phyloP scores from a whole-genome alignment of 225 moss, liverwort and hornwort species.

The Pleurozium schreberi region DNA sequence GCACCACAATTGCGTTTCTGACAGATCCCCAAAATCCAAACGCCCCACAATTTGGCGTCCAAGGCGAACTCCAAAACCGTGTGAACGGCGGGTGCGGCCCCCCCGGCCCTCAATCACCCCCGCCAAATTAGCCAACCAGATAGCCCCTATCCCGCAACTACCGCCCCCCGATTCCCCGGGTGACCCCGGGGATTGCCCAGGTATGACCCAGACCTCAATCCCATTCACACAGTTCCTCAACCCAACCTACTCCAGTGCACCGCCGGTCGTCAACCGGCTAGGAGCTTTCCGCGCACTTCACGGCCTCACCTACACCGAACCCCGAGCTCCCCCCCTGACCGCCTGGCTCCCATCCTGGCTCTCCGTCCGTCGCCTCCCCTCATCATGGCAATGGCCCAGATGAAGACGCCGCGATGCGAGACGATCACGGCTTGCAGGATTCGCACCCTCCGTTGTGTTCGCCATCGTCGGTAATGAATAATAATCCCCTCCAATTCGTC shows the following conservation, averaged over 20 bases:
- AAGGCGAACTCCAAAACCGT: not conserved
- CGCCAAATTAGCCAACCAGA: not conserved
- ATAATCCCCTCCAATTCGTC: not conserved
- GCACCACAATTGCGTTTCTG: not conserved
- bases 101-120: not conserved
- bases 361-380: not conserved
- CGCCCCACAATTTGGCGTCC: not conserved
- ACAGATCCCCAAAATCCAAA: slow-evolving; percentile 6
- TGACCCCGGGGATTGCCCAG: not conserved
- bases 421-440: not conserved
- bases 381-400: slow-evolving; percentile 3
- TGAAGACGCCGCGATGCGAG: not conserved
- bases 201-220: not conserved
- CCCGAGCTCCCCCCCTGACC: not conserved
- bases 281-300: not conserved
- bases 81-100: not conserved
- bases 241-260: fast-evolving
- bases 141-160: not conserved
- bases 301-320: slow-evolving; percentile 1
- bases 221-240: not conserved
- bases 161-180: not conserved
- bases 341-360: not conserved
- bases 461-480: not conserved
- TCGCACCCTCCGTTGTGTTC: not conserved
- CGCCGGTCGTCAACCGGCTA: not conserved